Percentiles rank a stretch among this genome's conserved stretches.
Conservation (phyloP, 2,329 filamentous ascomycete genomes). For the Botrytis fabae region DNA sequence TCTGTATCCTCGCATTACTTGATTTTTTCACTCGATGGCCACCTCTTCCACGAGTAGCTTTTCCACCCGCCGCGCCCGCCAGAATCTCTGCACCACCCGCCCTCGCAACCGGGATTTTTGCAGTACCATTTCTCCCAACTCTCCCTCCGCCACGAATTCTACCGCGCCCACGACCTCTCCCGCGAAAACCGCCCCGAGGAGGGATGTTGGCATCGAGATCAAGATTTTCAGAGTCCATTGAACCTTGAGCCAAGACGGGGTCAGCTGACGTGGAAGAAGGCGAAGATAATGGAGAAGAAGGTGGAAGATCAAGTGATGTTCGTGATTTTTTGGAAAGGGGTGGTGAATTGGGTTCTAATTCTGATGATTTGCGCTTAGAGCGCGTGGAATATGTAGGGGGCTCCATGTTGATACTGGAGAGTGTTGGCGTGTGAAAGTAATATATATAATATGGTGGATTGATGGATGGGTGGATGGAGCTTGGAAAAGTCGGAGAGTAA, state of each 20-base stretch:
- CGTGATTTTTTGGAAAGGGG: constrained; percentile 20
- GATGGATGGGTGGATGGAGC: constrained; percentile 7
- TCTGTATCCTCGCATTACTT: constrained; percentile 36
- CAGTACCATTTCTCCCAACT: constrained; percentile 23
- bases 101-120: neutral
- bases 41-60: constrained; percentile 30
- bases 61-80: constrained; percentile 23
- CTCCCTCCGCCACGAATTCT: constrained; percentile 30
- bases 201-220: constrained; percentile 12
- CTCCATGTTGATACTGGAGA: constrained; percentile 8
- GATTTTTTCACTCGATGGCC: constrained; percentile 37
- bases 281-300: constrained; percentile 21
- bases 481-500: constrained; percentile 17
- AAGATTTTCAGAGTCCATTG: constrained; percentile 14
- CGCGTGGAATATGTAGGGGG: constrained; percentile 23
- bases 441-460: neutral
- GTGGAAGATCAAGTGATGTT: constrained; percentile 9
- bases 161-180: constrained; percentile 34
- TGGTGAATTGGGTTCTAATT: constrained; percentile 13
- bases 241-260: constrained; percentile 16
- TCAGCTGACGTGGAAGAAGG: constrained; percentile 21
- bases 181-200: constrained; percentile 29
- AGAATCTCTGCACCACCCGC: neutral
- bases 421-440: neutral
- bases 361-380: constrained; percentile 21